Evolutionary conservation across 2,329 filamentous ascomycete species (phyloP).

Genomic region (Fusarium udum): DNA sequence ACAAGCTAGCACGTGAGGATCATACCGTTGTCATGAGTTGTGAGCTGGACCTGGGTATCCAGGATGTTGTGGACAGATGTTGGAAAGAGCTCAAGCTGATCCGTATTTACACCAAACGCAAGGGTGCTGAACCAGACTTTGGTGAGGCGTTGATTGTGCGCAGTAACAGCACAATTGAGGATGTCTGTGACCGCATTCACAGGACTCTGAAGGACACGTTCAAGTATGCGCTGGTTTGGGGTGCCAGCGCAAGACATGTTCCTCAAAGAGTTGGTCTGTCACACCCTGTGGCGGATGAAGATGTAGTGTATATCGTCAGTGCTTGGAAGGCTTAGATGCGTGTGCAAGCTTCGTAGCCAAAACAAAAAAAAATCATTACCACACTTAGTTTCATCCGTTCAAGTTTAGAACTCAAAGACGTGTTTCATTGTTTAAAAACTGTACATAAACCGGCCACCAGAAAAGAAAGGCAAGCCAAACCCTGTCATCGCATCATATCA

Average conservation of each 20-base stretch:
- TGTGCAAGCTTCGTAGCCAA: background rate
- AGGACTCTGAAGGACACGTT: constrained; percentile 96
- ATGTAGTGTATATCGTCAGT: constrained; percentile 74
- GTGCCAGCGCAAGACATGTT: constrained; percentile 91
- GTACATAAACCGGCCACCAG: constrained; percentile 33
- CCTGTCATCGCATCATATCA: constrained; percentile 45
- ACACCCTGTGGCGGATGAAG: constrained; percentile 79
- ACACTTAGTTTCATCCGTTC: background rate
- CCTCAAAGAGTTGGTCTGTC: constrained; percentile 90
- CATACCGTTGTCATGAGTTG: constrained; percentile 98
- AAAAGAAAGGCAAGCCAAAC: constrained; percentile 31
- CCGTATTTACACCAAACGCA: constrained; percentile 95
- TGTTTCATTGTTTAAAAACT: constrained; percentile 35
- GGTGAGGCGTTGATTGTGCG: constrained; percentile 92
- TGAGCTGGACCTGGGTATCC: constrained; percentile 91
- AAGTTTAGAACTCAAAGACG: background rate
- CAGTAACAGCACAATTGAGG: constrained; percentile 87
- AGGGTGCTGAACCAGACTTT: constrained; percentile 90
- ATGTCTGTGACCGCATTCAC: constrained; percentile 96
- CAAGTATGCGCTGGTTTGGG: constrained; percentile 99
- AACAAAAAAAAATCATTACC: background rate
- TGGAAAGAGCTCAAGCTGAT: constrained; percentile 94
- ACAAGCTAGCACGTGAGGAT: constrained; percentile 90
- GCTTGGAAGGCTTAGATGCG: constrained; percentile 66
- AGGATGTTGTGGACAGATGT: constrained; percentile 92